Evolutionary conservation across 2,329 filamentous ascomycete species (phyloP), one percentile per base, ranked within the genome.

Genomic region (Aspergillus phoenicis): DNA sequence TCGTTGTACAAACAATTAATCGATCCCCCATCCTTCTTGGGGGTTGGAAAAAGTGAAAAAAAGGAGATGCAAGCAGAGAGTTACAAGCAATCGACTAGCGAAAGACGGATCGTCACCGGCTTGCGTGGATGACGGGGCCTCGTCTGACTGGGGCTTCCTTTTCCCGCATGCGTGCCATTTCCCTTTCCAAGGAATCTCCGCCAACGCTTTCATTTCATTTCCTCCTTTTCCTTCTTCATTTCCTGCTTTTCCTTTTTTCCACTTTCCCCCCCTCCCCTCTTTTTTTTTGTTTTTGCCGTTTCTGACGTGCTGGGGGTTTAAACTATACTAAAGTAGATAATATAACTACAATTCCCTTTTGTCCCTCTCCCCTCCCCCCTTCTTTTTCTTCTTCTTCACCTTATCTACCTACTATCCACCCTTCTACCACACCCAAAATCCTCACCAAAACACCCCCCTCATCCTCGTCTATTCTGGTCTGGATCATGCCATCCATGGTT

Each of bases 111-210:
- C 67, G 63, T 61, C 67, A 55, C 48, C 43, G 57, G 67, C 62
- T 69, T 69, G 66, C 67, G 67, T 68, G 67, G 67, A 68, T 64
- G 63, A 66, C 65, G 65, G 64, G 64, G 53, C 58, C 57, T 56
- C 58, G 54, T 58, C 52, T 59, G 59, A 63, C 60, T 64, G 52
- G 62, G 64, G 38, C 49, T 53, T 33, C 48, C 57, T 45, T 36
- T 36, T 55, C 49, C 47, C 47, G 48, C 56, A 56, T 58, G 47
- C 38, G 47, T 53, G 33, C 57, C 28, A 52, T 47, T 47, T 39
- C 38, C 33, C 38, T 48, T 48, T 43, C 22, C 36, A 43, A 30
- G 45, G 45, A 15, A 56, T 41, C 43, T 51, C 33, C 47, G 52
- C 52, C 52, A 58, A 39, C 56, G 45, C 33, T 36, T 36, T 36